These are phyloP conservation scores for Aspergillus calidoustus DNA, from an alignment of 2,329 filamentous ascomycete species.

Conservation along the genomic window DNA sequence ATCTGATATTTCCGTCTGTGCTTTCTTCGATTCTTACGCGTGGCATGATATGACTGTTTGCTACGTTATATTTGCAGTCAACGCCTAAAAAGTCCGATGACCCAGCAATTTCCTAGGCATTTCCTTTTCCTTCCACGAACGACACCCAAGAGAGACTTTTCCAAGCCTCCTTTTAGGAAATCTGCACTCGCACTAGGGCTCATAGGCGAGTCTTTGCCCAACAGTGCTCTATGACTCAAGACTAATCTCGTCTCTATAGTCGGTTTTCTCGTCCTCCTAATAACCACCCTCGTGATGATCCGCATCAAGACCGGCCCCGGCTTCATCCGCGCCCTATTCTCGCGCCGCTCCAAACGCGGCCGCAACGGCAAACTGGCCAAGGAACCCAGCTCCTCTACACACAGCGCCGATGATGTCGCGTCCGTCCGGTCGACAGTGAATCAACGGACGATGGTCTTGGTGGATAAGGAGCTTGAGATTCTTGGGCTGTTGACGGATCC, in stretches of 20 bases:
- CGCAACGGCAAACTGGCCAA: not conserved
- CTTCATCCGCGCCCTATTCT: constrained; percentile 15
- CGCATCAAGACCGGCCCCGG: constrained; percentile 1
- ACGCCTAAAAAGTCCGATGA: not conserved
- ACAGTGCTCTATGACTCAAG: not conserved
- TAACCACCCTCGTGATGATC: not conserved
- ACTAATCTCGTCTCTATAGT: not conserved
- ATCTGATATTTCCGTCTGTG: not conserved
- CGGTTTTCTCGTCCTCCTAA: not conserved
- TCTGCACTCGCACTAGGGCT: not conserved
- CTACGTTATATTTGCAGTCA: not conserved
- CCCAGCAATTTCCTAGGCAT: not conserved
- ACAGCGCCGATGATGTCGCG: not conserved
- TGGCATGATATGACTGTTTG: not conserved
- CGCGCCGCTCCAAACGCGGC: constrained; percentile 6
- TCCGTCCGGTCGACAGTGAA: not conserved
- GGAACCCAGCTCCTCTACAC: not conserved
- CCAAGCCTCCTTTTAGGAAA: not conserved
- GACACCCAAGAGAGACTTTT: not conserved
- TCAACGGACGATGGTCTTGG: not conserved
- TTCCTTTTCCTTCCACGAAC: not conserved
- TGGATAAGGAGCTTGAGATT: constrained; percentile 13
- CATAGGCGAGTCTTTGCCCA: not conserved
- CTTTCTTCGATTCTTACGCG: not conserved
- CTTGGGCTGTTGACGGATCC: constrained; percentile 8